Base-by-base conservation (phyloP, 78 protist genomes). In the Dictyostelium capitatum region DNA sequence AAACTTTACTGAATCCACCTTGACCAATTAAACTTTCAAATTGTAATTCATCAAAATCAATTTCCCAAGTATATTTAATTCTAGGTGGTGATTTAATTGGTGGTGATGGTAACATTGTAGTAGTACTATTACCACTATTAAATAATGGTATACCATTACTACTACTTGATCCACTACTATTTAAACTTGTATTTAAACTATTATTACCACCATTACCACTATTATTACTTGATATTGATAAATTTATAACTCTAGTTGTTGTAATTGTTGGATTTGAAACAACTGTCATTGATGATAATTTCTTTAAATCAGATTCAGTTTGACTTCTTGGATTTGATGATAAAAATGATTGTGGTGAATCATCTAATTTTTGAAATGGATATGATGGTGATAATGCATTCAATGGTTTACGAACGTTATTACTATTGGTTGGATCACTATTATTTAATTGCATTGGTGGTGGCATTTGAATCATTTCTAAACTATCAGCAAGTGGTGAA, bases 1-100 rank as follows among this genome's bases (percentile, higher is more conserved):
- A 87, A 6, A 87, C 93, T 30, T 62, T 74, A 64, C 93, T 87
- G 15, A 87, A 87, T 11, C 93, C 93, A 32, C 93, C 93, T 51
- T 87, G 93, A 0, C 93, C 93, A 53, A 87, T 87, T 17, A 87
- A 32, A 6, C 48, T 64, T 3, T 59, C 78, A 23, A 87, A 75
- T 50, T 87, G 79, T 25, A 87, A 32, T 32, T 87, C 93, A 8
- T 87, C 73, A 23, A 48, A 87, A 51, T 87, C 93, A 51, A 87
- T 87, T 12, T 87, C 93, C 93, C 93, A 87, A 51, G 48, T 64
- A 51, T 87, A 77, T 30, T 70, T 74, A 20, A 62, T 77, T 47
- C 59, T 47, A 14, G 78, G 79, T 32, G 67, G 75, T 47, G 77
- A 51, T 32, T 30, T 48, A 62, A 5, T 56, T 74, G 14, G n/a